Conservation (phyloP, 2,329 filamentous ascomycete species). For the Penicillium occitanis region DNA sequence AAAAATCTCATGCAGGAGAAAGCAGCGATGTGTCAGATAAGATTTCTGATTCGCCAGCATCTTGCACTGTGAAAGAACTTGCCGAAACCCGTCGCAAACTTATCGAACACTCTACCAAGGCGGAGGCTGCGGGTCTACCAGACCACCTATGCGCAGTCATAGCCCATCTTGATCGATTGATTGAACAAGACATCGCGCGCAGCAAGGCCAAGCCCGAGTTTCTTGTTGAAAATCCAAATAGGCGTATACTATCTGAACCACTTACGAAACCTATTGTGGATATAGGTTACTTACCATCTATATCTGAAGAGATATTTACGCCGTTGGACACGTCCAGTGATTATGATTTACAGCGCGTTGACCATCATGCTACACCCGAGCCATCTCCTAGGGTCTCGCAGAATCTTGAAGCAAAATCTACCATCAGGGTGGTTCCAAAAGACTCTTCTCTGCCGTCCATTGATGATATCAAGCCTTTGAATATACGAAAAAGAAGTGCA, state of each 20-base stretch:
- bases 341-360: conserved; percentile 20
- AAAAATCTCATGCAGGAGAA: not conserved
- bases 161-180: conserved; percentile 58
- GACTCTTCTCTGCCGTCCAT: conserved; percentile 48
- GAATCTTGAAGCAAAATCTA: conserved; percentile 39
- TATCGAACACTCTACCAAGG: conserved; percentile 51
- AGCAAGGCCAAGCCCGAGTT: conserved; percentile 21
- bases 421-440: conserved; percentile 58
- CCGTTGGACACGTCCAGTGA: conserved; percentile 21
- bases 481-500: conserved; percentile 52
- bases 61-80: conserved; percentile 56
- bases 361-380: conserved; percentile 15
- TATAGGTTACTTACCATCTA: conserved; percentile 46
- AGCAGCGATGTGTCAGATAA: conserved; percentile 19
- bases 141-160: conserved; percentile 61
- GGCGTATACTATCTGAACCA: conserved; percentile 24
- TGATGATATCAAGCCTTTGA: conserved; percentile 52
- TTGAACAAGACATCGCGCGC: conserved; percentile 42
- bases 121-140: conserved; percentile 45
- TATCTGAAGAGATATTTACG: conserved; percentile 49
- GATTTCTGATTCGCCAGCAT: conserved; percentile 40
- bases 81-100: conserved; percentile 60
- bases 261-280: conserved; percentile 25
- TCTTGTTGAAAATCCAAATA: conserved; percentile 4
- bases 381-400: conserved; percentile 16